phyloP scores from a whole-genome alignment of 2,329 filamentous ascomycete species.

The Emergomyces orientalis region DNA sequence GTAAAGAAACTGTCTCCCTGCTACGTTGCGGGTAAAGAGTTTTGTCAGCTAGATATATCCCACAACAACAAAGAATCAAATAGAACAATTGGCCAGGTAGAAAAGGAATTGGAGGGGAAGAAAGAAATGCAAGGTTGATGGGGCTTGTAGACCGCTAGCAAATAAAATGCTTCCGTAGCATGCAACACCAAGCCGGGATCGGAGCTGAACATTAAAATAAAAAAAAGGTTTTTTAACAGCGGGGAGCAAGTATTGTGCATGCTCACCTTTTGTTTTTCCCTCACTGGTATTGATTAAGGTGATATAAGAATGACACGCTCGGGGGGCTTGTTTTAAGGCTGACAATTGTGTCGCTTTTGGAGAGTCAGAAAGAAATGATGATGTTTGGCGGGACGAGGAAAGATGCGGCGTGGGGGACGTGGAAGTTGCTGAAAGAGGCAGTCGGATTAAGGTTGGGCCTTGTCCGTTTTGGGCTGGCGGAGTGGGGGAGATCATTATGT shows the following conservation, averaged over 20 bases:
- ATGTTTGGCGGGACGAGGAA: conserved; percentile 2
- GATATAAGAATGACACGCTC: neutral
- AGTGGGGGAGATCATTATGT: neutral
- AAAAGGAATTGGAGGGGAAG: neutral
- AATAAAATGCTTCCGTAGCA: neutral
- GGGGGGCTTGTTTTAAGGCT: neutral
- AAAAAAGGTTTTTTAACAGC: neutral
- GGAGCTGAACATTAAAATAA: neutral
- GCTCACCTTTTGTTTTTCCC: neutral
- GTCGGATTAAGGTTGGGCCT: conserved; percentile 2
- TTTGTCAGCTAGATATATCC: neutral
- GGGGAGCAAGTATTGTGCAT: neutral
- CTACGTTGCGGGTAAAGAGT: neutral
- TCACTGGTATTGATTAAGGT: neutral
- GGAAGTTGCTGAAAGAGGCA: neutral
- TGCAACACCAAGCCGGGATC: neutral
- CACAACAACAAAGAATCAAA: neutral
- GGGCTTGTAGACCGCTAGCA: neutral
- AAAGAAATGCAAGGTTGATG: neutral
- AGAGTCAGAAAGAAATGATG: neutral
- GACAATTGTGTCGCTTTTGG: neutral
- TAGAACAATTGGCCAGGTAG: neutral
- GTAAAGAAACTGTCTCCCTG: neutral
- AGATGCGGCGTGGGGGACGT: neutral
- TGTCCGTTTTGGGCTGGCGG: neutral